Percentiles rank a stretch among this genome's conserved stretches.
Evolutionary conservation across 495 filamentous ascomycete genomes (phyloP).

Genomic region (Bacidia gigantensis): DNA sequence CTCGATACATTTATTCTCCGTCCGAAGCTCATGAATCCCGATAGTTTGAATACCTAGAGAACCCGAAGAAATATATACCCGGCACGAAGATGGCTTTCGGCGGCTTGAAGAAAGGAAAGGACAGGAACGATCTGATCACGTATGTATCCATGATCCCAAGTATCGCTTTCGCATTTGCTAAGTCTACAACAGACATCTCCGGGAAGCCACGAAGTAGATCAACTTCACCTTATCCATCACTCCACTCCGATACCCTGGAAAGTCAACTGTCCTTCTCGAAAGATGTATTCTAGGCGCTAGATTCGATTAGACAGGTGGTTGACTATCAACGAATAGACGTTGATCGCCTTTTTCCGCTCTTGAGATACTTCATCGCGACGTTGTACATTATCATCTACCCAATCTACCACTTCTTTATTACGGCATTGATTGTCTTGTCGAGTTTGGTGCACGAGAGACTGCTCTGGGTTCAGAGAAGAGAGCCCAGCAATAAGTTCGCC

Average conservation of each 20-base stretch:
- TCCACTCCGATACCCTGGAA: constrained; percentile 8
- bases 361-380: not conserved
- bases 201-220: constrained; percentile 21
- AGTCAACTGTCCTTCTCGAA: not conserved
- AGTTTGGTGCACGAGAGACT: too few relatives aligned
- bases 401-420: too few relatives aligned
- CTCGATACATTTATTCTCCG: not conserved
- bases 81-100: constrained; percentile 99
- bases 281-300: not conserved
- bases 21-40: not conserved
- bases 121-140: constrained; percentile 98
- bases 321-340: not conserved
- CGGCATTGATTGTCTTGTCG: too few relatives aligned
- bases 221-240: constrained; percentile 2
- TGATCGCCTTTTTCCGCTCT: not conserved
- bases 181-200: constrained; percentile 15
- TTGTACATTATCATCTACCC: not conserved
- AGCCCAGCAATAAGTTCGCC: too few relatives aligned
- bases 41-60: constrained; percentile 73
- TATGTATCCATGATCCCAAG: constrained; percentile 31
- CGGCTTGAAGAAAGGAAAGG: constrained; percentile 99
- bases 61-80: constrained; percentile 93
- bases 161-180: not conserved
- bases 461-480: too few relatives aligned
- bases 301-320: not conserved